Conservation (phyloP, 2,329 filamentous ascomycete genomes). For the Diaporthe sp. region DNA sequence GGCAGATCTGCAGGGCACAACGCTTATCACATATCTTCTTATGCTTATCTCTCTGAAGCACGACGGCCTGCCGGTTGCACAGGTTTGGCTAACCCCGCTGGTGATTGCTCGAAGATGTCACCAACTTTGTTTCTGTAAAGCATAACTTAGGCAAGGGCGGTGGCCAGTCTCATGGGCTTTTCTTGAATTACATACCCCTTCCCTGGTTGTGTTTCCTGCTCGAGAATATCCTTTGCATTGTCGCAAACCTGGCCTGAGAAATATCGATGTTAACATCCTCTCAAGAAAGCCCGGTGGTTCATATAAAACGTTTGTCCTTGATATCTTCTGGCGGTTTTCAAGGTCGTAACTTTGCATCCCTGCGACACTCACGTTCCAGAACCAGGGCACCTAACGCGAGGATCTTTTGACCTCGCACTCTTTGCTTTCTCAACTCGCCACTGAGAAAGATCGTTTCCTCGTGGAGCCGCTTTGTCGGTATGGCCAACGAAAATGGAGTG, state of each 20-base stretch:
- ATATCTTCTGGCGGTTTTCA: neutral
- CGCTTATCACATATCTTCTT: constrained; percentile 4
- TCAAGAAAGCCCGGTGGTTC: neutral
- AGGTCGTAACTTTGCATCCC: neutral
- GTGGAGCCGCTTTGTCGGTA: neutral
- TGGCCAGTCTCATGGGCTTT: neutral
- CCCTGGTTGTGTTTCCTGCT: neutral
- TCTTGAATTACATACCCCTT: neutral
- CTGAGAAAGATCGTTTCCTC: neutral
- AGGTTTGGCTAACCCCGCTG: neutral
- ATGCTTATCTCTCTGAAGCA: constrained; percentile 17
- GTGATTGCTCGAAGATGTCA: neutral
- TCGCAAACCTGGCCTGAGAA: neutral
- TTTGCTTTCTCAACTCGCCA: neutral
- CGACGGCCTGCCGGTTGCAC: neutral
- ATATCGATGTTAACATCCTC: neutral
- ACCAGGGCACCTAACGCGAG: neutral
- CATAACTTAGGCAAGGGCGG: neutral
- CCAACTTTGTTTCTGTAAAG: neutral
- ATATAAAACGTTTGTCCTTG: neutral
- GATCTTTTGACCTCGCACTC: neutral
- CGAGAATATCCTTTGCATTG: neutral
- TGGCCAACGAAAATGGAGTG: constrained; percentile 30
- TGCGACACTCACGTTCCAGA: neutral
- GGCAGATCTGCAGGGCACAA: constrained; percentile 14